A percentile compares a stretch with the other conserved stretches of the same genome.
Evolutionary conservation across 1,139 yeast species (phyloP).

Genomic region (Nematodospora anomalae): DNA sequence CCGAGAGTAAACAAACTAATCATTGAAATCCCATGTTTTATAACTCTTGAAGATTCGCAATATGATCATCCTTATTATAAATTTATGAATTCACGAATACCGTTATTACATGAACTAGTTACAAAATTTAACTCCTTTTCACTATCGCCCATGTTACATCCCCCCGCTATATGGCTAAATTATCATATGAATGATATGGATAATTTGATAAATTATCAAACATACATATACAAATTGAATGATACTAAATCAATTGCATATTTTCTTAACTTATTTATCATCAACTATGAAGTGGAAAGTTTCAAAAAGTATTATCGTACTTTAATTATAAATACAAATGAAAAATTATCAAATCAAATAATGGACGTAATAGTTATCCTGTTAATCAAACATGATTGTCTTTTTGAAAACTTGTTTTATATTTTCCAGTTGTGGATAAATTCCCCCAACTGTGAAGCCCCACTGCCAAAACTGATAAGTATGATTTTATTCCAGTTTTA

Average conservation of each 20-base stretch:
- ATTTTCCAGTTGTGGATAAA: slow-evolving; percentile 31
- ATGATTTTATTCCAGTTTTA: slow-evolving; percentile 30
- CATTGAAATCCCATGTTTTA: slow-evolving; percentile 7
- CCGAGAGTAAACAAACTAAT: not conserved
- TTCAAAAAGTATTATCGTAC: slow-evolving; percentile 25
- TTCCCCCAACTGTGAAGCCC: slow-evolving; percentile 22
- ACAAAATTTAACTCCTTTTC: not conserved
- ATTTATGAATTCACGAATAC: slow-evolving; percentile 10
- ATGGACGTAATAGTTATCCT: slow-evolving; percentile 30
- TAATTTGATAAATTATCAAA: slow-evolving; percentile 15
- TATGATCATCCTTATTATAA: slow-evolving; percentile 7
- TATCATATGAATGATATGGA: slow-evolving; percentile 33
- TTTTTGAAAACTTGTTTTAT: slow-evolving; percentile 33
- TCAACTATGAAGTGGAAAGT: slow-evolving; percentile 34
- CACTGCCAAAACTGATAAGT: slow-evolving; percentile 30
- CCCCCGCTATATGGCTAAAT: slow-evolving; percentile 28
- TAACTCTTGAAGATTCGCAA: slow-evolving; percentile 1
- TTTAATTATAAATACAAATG: slow-evolving; percentile 11
- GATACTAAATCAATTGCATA: slow-evolving; percentile 31
- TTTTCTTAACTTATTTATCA: slow-evolving; percentile 29
- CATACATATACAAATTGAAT: slow-evolving; percentile 16
- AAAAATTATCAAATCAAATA: slow-evolving; percentile 23
- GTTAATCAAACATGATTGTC: slow-evolving; percentile 29
- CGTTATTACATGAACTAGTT: slow-evolving; percentile 5
- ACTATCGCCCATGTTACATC: slow-evolving; percentile 1